Conservation (phyloP, 139 green algal species). For the Protoeuglena noctilucae region DNA sequence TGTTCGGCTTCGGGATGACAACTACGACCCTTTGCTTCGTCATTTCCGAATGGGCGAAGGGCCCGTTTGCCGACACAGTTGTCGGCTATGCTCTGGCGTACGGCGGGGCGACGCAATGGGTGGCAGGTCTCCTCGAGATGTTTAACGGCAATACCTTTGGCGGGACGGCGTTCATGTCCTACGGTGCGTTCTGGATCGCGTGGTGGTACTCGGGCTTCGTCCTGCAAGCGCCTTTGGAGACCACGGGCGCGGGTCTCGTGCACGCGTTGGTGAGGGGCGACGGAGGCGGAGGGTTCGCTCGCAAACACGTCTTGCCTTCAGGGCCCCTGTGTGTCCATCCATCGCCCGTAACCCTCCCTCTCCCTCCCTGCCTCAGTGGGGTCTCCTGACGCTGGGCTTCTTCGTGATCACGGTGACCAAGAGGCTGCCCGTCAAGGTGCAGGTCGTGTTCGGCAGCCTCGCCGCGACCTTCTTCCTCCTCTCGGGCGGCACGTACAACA, state of each 20-base stretch:
- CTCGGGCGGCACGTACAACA: background rate
- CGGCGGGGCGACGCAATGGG: background rate
- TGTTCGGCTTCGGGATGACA: too few relatives aligned
- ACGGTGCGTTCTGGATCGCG: background rate
- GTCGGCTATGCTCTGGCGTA: background rate
- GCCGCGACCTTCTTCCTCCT: background rate
- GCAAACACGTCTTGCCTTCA: too few relatives aligned
- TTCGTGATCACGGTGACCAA: background rate
- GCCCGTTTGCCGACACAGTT: too few relatives aligned
- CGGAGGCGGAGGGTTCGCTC: too few relatives aligned
- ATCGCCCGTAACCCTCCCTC: too few relatives aligned
- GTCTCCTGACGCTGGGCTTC: background rate
- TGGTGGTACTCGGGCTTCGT: background rate
- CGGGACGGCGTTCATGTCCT: background rate
- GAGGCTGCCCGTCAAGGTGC: background rate
- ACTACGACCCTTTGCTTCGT: too few relatives aligned
- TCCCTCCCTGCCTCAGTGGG: too few relatives aligned
- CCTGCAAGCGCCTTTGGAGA: too few relatives aligned
- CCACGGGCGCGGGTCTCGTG: background rate
- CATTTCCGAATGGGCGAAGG: too few relatives aligned
- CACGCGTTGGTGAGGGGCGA: too few relatives aligned
- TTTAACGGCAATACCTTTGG: background rate
- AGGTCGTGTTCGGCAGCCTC: background rate
- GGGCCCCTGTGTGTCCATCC: too few relatives aligned
- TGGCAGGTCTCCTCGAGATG: background rate